These are phyloP conservation scores for Thraustochytrium sp. DNA, from an alignment of 352 stramenopile species.

Conservation along the genomic window DNA sequence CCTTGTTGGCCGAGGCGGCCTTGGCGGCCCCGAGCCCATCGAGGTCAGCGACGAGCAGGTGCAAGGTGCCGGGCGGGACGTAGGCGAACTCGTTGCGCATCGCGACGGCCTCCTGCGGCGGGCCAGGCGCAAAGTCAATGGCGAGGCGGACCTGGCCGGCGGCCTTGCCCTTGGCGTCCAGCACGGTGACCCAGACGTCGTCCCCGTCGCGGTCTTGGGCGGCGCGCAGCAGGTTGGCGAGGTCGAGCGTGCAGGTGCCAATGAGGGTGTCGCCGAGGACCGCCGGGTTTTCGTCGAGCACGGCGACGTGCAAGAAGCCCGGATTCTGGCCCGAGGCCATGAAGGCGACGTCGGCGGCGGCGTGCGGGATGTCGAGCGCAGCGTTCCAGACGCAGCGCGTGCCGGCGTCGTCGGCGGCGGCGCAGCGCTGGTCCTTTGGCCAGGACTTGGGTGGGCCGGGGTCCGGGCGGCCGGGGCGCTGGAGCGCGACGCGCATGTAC, in stretches of 20 bases:
- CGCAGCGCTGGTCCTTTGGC: not conserved
- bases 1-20: not conserved
- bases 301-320: conserved; percentile 3
- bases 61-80: not conserved
- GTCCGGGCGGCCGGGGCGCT: not conserved
- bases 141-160: not conserved
- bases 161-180: not conserved
- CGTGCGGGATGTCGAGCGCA: not conserved
- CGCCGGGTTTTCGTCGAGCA: not conserved
- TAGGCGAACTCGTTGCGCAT: conserved; percentile 12
- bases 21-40: not conserved
- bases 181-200: conserved; percentile 5
- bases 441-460: not conserved
- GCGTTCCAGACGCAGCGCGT: conserved; percentile 17
- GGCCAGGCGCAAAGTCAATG: not conserved
- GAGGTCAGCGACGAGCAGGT: not conserved
- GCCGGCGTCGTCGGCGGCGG: not conserved
- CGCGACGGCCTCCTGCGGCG: not conserved
- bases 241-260: not conserved
- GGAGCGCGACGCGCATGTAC: not conserved
- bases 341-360: not conserved
- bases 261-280: not conserved
- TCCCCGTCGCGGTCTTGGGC: not conserved
- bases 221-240: not conserved
- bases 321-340: not conserved